These are phyloP conservation scores for Tylopilus felleus DNA, from an alignment of 768 basidiomycete species.

Conservation along the genomic window DNA sequence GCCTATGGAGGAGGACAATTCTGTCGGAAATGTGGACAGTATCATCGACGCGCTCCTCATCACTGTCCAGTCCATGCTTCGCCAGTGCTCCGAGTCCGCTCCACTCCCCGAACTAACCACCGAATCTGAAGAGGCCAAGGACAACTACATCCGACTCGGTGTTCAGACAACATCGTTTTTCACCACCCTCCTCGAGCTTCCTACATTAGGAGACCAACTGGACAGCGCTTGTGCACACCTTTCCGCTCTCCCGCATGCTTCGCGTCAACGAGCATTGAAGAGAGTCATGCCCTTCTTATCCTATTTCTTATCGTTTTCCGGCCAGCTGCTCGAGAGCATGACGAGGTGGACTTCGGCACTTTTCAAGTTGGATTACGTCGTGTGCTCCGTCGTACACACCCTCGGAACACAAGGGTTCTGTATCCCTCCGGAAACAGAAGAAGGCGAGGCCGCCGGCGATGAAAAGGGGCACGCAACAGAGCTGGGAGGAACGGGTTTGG, in stretches of 20 bases:
- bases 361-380: conserved; percentile 80
- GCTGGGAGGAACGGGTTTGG: conserved; percentile 80
- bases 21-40: conserved; percentile 28
- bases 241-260: conserved; percentile 30
- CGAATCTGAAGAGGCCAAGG: conserved; percentile 33
- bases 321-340: conserved; percentile 54
- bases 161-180: conserved; percentile 43
- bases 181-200: conserved; percentile 48
- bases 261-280: conserved; percentile 36
- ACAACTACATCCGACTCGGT: conserved; percentile 52
- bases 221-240: conserved; percentile 38
- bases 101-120: not conserved
- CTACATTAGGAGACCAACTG: conserved; percentile 41
- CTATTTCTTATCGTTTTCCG: conserved; percentile 54
- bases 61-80: conserved; percentile 57
- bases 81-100: conserved; percentile 33
- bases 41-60: conserved; percentile 65
- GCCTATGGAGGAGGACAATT: not conserved
- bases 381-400: conserved; percentile 69
- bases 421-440: conserved; percentile 76
- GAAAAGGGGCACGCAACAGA: conserved; percentile 38
- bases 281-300: conserved; percentile 74
- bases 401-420: conserved; percentile 90
- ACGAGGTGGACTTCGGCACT: conserved; percentile 68
- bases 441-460: conserved; percentile 45